Conservation (phyloP, 2,329 filamentous ascomycete species). For the Pyricularia grisea region DNA sequence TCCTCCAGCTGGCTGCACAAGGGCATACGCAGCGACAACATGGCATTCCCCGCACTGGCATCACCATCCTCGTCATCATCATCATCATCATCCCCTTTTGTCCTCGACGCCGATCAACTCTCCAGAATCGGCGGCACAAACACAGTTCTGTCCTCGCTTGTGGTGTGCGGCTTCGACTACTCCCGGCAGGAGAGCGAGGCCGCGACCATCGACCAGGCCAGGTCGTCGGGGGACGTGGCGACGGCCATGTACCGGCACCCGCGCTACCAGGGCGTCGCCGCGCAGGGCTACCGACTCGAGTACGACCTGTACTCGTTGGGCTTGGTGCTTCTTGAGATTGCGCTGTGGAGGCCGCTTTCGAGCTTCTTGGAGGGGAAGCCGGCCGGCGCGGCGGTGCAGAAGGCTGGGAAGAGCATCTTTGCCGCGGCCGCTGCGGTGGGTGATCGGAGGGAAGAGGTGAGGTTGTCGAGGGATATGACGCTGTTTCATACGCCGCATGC, state of each 20-base stretch:
- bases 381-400: neutral
- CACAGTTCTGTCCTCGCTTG: slow-evolving; percentile 20
- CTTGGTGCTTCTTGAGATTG: slow-evolving; percentile 38
- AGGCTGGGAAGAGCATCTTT: neutral
- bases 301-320: slow-evolving; percentile 36
- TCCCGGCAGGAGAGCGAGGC: slow-evolving; percentile 24
- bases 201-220: slow-evolving; percentile 3
- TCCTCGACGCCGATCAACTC: neutral
- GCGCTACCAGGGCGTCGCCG: slow-evolving; percentile 2
- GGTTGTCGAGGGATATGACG: neutral
- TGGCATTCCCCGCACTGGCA: slow-evolving; percentile 30
- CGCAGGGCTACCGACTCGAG: slow-evolving; percentile 2
- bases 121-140: neutral
- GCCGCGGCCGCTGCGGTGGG: neutral
- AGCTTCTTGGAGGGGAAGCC: slow-evolving; percentile 9
- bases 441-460: neutral
- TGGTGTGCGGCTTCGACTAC: slow-evolving; percentile 45
- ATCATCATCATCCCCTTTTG: too few species aligned
- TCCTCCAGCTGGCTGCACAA: slow-evolving; percentile 50
- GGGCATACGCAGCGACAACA: slow-evolving; percentile 42
- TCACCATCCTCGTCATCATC: neutral
- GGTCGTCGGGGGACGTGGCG: neutral
- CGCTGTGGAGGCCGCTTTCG: slow-evolving; percentile 17
- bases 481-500: slow-evolving; percentile 3
- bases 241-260: slow-evolving; percentile 6